Conservation (phyloP, 2,329 filamentous ascomycete genomes). For the Botrytis tulipae region DNA sequence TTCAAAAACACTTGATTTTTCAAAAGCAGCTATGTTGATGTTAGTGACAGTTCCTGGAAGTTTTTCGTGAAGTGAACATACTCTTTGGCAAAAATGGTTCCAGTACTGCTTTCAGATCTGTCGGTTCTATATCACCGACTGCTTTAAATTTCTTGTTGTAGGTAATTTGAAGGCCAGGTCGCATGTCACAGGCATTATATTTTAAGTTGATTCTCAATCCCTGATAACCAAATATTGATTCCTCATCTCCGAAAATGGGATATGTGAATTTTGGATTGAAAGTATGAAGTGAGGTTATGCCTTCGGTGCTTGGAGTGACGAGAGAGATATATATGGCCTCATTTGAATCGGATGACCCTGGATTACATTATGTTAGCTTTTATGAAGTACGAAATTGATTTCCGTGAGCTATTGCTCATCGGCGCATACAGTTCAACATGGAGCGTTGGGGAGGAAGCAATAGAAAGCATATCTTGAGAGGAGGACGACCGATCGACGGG, state of each 20-base stretch:
- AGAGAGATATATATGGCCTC: constrained; percentile 63
- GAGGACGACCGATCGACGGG: not conserved
- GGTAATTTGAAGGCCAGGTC: constrained; percentile 69
- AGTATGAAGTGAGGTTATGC: constrained; percentile 57
- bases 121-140: constrained; percentile 65
- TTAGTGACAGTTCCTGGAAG: constrained; percentile 2
- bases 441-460: not conserved
- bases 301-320: constrained; percentile 48
- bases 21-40: constrained; percentile 59
- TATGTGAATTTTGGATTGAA: constrained; percentile 91
- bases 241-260: constrained; percentile 88
- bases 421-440: constrained; percentile 3
- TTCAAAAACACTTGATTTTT: constrained; percentile 61
- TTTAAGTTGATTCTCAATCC: constrained; percentile 73
- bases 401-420: not conserved
- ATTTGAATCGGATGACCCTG: constrained; percentile 38
- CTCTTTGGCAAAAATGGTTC: constrained; percentile 64
- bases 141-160: constrained; percentile 70
- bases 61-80: constrained; percentile 39
- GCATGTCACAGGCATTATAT: constrained; percentile 68
- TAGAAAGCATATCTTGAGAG: not conserved
- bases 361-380: constrained; percentile 6
- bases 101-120: constrained; percentile 61
- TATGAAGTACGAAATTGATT: not conserved
- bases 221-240: constrained; percentile 88